Evolutionary conservation across 805 yeast genomes (phyloP).

Genomic region (Danielia reshetovae): DNA sequence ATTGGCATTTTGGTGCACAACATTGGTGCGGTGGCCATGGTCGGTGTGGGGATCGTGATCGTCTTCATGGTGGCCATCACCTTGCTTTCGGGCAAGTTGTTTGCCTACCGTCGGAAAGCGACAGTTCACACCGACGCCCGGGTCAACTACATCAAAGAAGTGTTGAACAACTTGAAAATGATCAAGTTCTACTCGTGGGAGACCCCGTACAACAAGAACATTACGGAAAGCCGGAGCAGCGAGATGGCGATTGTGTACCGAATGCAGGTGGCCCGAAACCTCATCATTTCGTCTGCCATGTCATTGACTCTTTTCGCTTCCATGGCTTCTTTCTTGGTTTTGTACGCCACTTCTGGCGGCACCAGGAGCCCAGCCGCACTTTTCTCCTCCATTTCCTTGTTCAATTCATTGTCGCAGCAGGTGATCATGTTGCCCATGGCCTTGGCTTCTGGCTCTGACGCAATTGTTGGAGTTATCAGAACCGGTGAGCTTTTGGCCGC

Average conservation of each 20-base stretch:
- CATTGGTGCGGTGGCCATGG: conserved; percentile 68
- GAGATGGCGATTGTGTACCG: conserved; percentile 62
- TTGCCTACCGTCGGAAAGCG: conserved; percentile 53
- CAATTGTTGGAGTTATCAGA: conserved; percentile 57
- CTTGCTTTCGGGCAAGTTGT: conserved; percentile 45
- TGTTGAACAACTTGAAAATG: conserved; percentile 70
- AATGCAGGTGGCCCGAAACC: conserved; percentile 63
- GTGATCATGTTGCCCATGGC: conserved; percentile 70
- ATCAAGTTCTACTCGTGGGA: conserved; percentile 94
- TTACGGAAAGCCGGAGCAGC: conserved; percentile 50
- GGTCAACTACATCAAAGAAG: conserved; percentile 72
- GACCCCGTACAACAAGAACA: conserved; percentile 59
- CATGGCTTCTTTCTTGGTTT: conserved; percentile 46
- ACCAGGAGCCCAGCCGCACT: conserved; percentile 53
- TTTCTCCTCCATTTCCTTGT: conserved; percentile 67
- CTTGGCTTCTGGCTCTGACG: conserved; percentile 65
- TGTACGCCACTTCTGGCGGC: conserved; percentile 27
- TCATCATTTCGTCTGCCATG: conserved; percentile 56
- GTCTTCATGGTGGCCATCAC: conserved; percentile 49
- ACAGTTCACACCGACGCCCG: conserved; percentile 70
- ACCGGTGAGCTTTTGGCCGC: conserved; percentile 50
- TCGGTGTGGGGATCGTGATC: conserved; percentile 59
- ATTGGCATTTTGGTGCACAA: conserved; percentile 61
- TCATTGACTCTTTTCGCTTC: conserved; percentile 70
- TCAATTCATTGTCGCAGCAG: conserved; percentile 57